phyloP scores from a whole-genome alignment of 129 eudicot genomes.

The Mikania micrantha region DNA sequence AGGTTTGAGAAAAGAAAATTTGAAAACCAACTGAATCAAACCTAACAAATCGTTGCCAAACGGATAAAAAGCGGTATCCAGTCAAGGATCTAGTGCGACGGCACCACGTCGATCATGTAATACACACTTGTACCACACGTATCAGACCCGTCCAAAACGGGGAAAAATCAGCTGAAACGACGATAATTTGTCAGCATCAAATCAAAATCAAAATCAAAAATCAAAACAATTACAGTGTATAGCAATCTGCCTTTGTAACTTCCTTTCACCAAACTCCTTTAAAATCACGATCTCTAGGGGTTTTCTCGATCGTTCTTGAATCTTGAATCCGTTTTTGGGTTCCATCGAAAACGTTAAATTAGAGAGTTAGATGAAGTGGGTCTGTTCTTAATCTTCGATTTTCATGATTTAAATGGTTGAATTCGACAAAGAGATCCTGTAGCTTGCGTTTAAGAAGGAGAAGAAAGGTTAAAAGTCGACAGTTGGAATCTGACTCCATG shows the following conservation, averaged over 20 bases:
- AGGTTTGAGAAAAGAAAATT: too few relatives aligned
- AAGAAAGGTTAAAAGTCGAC: slow-evolving; percentile 12
- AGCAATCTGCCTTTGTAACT: slow-evolving; percentile 1
- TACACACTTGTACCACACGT: slow-evolving; percentile 9
- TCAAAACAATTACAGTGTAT: background rate
- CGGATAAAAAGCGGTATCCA: background rate
- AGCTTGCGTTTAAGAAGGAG: slow-evolving; percentile 7
- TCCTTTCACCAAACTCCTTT: background rate
- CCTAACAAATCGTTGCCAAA: too few relatives aligned
- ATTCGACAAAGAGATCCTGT: background rate
- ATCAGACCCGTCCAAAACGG: slow-evolving; percentile 20
- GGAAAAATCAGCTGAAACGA: background rate
- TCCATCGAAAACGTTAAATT: background rate
- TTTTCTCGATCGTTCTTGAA: background rate
- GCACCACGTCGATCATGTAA: background rate
- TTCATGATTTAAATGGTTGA: slow-evolving; percentile 6
- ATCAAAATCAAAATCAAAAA: background rate
- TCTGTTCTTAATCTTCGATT: background rate
- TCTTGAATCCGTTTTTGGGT: background rate
- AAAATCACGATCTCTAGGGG: background rate
- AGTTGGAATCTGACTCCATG: slow-evolving; percentile 23
- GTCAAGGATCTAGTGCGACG: slow-evolving; percentile 7
- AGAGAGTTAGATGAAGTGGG: slow-evolving; percentile 4
- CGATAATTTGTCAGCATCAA: background rate
- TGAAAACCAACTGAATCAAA: too few relatives aligned